These are phyloP conservation scores for Cutaneotrichosporon sp. DNA, from an alignment of 1,284 basidiomycete genomes.

Conservation along the genomic window DNA sequence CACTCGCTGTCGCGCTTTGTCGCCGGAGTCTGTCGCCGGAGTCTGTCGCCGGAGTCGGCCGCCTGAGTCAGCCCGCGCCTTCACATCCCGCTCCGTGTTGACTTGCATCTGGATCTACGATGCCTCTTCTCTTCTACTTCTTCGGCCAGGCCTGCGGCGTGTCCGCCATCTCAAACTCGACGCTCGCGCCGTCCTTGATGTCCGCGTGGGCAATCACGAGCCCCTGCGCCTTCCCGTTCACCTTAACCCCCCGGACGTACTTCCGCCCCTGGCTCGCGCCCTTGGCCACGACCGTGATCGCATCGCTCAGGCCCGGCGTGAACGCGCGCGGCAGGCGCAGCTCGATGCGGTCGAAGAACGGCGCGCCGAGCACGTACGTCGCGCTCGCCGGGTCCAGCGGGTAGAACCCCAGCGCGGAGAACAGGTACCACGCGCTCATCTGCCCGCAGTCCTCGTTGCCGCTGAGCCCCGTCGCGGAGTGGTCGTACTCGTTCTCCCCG, in stretches of 20 bases:
- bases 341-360: conserved; percentile 89
- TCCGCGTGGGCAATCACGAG: too few relatives aligned
- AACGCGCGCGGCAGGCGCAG: conserved; percentile 61
- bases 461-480: conserved; percentile 56
- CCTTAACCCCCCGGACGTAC: conserved; percentile 62
- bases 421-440: conserved; percentile 85
- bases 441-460: conserved; percentile 85
- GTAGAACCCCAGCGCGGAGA: conserved; percentile 78
- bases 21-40: too few relatives aligned
- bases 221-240: conserved; percentile 60
- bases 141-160: conserved; percentile 55
- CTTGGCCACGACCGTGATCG: conserved; percentile 56
- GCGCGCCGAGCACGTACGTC: conserved; percentile 74
- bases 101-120: too few relatives aligned
- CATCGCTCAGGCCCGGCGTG: not conserved
- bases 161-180: conserved; percentile 68
- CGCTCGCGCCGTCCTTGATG: conserved; percentile 58
- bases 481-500: conserved; percentile 65
- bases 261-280: conserved; percentile 60
- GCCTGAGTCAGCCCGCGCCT: too few relatives aligned
- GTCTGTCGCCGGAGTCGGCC: too few relatives aligned
- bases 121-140: too few relatives aligned
- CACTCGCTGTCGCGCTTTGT: too few relatives aligned
- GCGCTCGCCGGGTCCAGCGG: conserved; percentile 76
- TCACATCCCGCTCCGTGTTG: too few relatives aligned